Percentiles rank a stretch among this genome's conserved stretches.
These are phyloP conservation scores for Fistulifera solaris DNA, from an alignment of 108 stramenopile genomes.

Conservation along the genomic window DNA sequence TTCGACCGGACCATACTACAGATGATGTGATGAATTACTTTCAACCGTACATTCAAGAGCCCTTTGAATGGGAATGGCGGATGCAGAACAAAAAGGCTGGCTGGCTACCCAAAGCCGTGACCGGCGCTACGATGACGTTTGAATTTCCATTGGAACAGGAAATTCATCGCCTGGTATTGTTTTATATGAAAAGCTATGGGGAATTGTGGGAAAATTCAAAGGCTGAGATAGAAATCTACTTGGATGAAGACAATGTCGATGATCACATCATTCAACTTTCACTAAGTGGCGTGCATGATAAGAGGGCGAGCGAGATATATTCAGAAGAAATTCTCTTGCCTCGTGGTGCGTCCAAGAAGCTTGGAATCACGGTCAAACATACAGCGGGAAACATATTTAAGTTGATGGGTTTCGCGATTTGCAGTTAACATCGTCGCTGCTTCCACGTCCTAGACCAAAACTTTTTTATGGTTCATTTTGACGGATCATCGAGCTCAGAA, in stretches of 20 bases:
- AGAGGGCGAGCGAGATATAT: conserved; percentile 69
- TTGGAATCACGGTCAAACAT: conserved; percentile 26
- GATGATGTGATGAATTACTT: too few relatives aligned
- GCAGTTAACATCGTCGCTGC: conserved; percentile 32
- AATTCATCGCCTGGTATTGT: conserved; percentile 45
- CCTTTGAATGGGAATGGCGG: too few relatives aligned
- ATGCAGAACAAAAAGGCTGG: too few relatives aligned
- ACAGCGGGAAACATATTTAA: conserved; percentile 65
- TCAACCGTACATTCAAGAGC: too few relatives aligned
- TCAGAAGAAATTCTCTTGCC: conserved; percentile 33
- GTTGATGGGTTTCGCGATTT: conserved; percentile 69
- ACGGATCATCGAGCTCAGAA: too few relatives aligned
- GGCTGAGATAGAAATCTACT: conserved; percentile 12
- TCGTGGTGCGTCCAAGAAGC: conserved; percentile 9
- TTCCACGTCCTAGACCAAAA: too few relatives aligned
- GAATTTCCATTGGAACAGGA: conserved; percentile 28
- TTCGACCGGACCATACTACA: too few relatives aligned
- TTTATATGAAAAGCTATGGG: conserved; percentile 78
- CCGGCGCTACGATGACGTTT: conserved; percentile 11
- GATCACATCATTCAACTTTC: not conserved
- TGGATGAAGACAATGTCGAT: not conserved
- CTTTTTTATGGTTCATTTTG: too few relatives aligned
- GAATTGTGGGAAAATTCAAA: conserved; percentile 55
- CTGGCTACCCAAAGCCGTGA: conserved; percentile 35
- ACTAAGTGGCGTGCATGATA: conserved; percentile 48